Conservation (phyloP, 2,329 filamentous ascomycete species). For the Aspergillus piperis region DNA sequence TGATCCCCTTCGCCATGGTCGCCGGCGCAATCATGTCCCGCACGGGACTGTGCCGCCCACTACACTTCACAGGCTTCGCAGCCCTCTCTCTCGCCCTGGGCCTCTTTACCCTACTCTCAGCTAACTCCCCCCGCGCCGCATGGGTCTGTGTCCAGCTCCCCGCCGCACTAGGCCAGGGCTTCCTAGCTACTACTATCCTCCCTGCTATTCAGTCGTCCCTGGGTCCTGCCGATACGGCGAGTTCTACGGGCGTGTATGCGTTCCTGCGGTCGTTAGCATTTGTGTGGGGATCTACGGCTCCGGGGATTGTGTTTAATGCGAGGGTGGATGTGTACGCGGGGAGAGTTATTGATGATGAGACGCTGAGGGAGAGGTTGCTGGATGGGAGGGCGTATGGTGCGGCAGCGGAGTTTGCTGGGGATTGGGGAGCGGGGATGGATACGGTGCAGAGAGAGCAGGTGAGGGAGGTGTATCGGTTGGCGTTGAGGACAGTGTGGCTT, state of each 20-base stretch:
- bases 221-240: conserved; percentile 28
- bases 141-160: conserved; percentile 35
- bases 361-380: background rate
- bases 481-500: conserved; percentile 42
- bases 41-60: conserved; percentile 25
- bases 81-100: conserved; percentile 29
- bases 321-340: background rate
- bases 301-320: background rate
- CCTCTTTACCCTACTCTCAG: conserved; percentile 29
- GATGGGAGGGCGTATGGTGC: conserved; percentile 28
- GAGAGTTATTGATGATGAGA: background rate
- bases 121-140: conserved; percentile 21
- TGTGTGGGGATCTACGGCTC: background rate
- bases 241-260: background rate
- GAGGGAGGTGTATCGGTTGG: conserved; percentile 34
- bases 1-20: conserved; percentile 22
- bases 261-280: background rate
- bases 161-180: conserved; percentile 17
- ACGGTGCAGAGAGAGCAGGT: conserved; percentile 27
- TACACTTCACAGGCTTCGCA: conserved; percentile 32
- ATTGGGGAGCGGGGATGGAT: background rate
- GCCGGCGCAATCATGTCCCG: conserved; percentile 24
- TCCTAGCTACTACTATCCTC: conserved; percentile 23
- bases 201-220: conserved; percentile 27
- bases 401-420: conserved; percentile 13